Percentiles rank a stretch among this genome's conserved stretches.
These are phyloP conservation scores for Acidomyces sp. DNA, from an alignment of 495 filamentous ascomycete species.

Conservation along the genomic window DNA sequence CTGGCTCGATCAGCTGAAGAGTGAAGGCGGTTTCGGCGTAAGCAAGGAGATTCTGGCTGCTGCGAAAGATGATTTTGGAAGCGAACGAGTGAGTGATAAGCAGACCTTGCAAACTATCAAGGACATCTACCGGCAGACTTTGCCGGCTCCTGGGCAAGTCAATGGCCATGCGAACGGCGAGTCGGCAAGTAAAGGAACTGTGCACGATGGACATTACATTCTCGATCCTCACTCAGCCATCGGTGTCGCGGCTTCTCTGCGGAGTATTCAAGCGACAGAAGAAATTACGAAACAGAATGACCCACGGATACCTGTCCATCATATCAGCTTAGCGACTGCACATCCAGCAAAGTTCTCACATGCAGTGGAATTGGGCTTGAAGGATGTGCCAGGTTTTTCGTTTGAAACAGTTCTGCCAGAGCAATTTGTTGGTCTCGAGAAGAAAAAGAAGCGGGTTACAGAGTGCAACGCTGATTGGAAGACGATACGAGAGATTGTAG, in stretches of 20 bases:
- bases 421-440: constrained; percentile 62
- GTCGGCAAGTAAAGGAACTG: constrained; percentile 25
- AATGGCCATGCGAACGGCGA: constrained; percentile 12
- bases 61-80: constrained; percentile 58
- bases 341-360: constrained; percentile 87
- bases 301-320: constrained; percentile 35
- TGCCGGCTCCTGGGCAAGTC: constrained; percentile 11
- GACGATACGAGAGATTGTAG: constrained; percentile 42
- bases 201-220: constrained; percentile 49
- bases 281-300: constrained; percentile 25
- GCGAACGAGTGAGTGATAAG: constrained; percentile 66
- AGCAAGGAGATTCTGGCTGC: constrained; percentile 49
- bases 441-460: constrained; percentile 38
- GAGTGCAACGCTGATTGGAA: constrained; percentile 32
- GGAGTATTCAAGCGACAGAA: constrained; percentile 37
- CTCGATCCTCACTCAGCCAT: constrained; percentile 88
- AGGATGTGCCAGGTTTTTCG: constrained; percentile 48
- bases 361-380: constrained; percentile 64
- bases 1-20: constrained; percentile 69
- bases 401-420: constrained; percentile 65
- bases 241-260: constrained; percentile 57
- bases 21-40: constrained; percentile 66
- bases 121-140: constrained; percentile 39
- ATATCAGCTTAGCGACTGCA: constrained; percentile 78
- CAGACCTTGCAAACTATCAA: constrained; percentile 67